These are phyloP conservation scores for Fraxinus excelsior DNA, from an alignment of 257 asterid genomes.

Conservation along the genomic window DNA sequence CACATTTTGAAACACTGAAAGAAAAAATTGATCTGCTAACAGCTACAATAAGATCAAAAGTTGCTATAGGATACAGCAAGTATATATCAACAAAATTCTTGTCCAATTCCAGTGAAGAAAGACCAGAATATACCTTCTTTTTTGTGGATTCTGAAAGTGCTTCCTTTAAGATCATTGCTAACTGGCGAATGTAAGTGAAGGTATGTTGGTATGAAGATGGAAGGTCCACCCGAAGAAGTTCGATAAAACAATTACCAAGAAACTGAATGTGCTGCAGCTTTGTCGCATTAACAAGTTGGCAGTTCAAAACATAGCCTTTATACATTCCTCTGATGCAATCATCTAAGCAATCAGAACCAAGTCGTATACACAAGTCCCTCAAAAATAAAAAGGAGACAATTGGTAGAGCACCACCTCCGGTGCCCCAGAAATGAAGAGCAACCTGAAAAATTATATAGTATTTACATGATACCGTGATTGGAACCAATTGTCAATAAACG, in stretches of 20 bases:
- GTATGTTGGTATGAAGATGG: slow-evolving; percentile 88
- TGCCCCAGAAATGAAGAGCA: slow-evolving; percentile 97
- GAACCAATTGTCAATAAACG: not conserved
- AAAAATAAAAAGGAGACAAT: slow-evolving; percentile 84
- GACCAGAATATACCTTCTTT: slow-evolving; percentile 43
- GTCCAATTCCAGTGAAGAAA: not conserved
- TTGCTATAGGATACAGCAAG: not conserved
- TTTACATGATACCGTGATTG: slow-evolving; percentile 13
- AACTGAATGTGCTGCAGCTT: slow-evolving; percentile 88
- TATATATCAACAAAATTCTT: slow-evolving; percentile 1
- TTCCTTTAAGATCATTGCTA: slow-evolving; percentile 78
- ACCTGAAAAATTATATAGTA: slow-evolving; percentile 48
- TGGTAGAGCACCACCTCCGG: slow-evolving; percentile 89
- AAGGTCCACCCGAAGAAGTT: slow-evolving; percentile 70
- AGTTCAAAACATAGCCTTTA: slow-evolving; percentile 81
- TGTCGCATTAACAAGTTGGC: slow-evolving; percentile 71
- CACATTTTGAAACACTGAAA: not conserved
- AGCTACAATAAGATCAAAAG: no score
- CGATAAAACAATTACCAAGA: slow-evolving; percentile 83
- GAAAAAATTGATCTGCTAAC: not conserved
- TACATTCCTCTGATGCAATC: slow-evolving; percentile 94
- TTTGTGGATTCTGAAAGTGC: slow-evolving; percentile 57
- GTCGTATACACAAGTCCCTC: slow-evolving; percentile 74
- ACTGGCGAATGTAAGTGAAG: slow-evolving; percentile 83
- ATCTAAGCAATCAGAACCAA: slow-evolving; percentile 80